Evolutionary conservation across 345 rosid genomes (phyloP), one percentile per base, ranked within the genome.

Genomic region (Citrus cavaleriei): DNA sequence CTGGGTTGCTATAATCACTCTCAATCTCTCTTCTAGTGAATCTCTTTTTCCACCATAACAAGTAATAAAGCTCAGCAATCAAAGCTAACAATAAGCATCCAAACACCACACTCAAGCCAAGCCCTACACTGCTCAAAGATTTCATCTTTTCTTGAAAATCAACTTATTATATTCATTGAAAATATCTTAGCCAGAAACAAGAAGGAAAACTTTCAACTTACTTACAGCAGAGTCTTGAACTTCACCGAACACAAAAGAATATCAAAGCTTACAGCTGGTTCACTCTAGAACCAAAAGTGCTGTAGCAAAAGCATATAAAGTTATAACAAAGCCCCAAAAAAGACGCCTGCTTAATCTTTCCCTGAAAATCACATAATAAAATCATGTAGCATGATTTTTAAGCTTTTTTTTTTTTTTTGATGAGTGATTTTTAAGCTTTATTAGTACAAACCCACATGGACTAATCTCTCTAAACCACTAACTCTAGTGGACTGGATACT

Each of bases 41-140:
- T 81, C 92, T 90, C 81, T 88, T 92, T 86, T 96, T 96, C 88
- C 97, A 91, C 93, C 99, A 96, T 42, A 96, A 78, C 90, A 94
- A 83, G 86, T 96, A 96, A 82, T 91, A 96, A 22, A 94, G 89
- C 86, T 94, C 99, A 37, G 87, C 97, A 18, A 91, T 75, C 30
- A 96, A 92, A 85, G 99, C 99, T 59, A 96, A 25, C 25, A 96
- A 77, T 9, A 96, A 86, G 73, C 91, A 92, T 38, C 94, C 97
- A 82, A 96, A 96, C 77, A 96, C 91, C 80, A 93, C 90, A 83
- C 93, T 94, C 83, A 96, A 81, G 54, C 95, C 99, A 84, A 96
- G 96, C 19, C 98, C 99, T 60, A 93, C 93, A 84, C 93, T 85
- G 54, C 99, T 93, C 83, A 95, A 81, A 83, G 98, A 92, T 84